These are phyloP conservation scores for Nannochloris sp. DNA, from an alignment of 139 green algal species.

Conservation along the genomic window DNA sequence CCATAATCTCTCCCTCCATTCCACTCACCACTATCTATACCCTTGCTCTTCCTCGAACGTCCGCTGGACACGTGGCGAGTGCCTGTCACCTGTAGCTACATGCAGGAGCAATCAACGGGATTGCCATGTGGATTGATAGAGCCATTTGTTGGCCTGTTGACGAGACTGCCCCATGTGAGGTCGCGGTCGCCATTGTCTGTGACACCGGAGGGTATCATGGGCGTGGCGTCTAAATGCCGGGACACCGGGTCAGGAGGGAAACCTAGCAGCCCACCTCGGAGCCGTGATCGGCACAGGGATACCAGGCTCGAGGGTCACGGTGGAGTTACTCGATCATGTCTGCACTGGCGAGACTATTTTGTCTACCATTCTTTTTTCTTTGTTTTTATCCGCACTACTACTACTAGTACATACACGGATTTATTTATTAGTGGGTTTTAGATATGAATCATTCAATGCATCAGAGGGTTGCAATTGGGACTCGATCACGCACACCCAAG, in stretches of 20 bases:
- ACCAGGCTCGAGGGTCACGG: neutral
- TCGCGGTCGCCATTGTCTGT: neutral
- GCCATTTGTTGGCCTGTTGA: conserved; percentile 4
- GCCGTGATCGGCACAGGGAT: conserved; percentile 5
- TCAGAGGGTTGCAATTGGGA: too few relatives aligned
- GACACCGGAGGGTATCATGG: neutral
- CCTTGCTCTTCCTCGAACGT: neutral
- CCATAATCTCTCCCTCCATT: neutral
- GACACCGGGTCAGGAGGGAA: conserved; percentile 8
- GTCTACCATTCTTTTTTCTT: too few relatives aligned
- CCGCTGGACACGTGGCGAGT: neutral
- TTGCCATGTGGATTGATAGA: neutral
- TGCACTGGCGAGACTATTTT: conserved; percentile 4
- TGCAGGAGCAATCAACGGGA: conserved; percentile 8
- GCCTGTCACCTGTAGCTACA: neutral
- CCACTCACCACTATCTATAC: neutral
- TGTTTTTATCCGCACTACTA: too few relatives aligned
- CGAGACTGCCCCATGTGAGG: neutral
- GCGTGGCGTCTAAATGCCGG: neutral
- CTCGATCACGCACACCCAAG: too few relatives aligned
- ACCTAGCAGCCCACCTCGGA: conserved; percentile 7
- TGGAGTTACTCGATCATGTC: conserved; percentile 6
- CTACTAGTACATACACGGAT: too few relatives aligned
- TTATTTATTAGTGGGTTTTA: too few relatives aligned
- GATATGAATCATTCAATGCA: too few relatives aligned